Evolutionary conservation across 2,329 filamentous ascomycete species (phyloP), one percentile per base, ranked within the genome.

Genomic region (Talaromyces funiculosus): DNA sequence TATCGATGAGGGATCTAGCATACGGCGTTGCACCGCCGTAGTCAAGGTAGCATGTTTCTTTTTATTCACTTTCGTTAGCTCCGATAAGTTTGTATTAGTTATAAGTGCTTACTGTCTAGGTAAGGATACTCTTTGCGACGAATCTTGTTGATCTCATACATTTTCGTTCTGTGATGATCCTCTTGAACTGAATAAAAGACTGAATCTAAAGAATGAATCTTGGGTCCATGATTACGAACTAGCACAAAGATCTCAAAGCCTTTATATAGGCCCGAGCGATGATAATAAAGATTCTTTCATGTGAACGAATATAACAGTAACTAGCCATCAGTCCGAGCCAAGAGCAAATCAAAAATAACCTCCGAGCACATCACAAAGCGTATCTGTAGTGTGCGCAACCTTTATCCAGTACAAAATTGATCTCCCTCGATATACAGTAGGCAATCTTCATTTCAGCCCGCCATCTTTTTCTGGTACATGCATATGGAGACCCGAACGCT

Each of bases 1-100:
- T 80, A 65, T 93, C 88, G 73, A 97, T 86, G 31, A 94, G 77
- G 33, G 90, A 92, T 73, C 88, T 93, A 37, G 91, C 81, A 71
- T 89, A 90, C 0, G 89, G 80, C 0, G 92, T 93, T n/a, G 90
- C 90, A 18, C 92, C 93, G 0, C 91, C 92, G 87, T 97, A 92
- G 68, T 97, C 93, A 60, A 97, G 86, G 73, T 97, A 97, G 53
- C 49, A 59, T 49, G 60, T 62, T 56, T 59, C 60, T 54, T 26
- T 54, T 20, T 54, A 26, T 54, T 29, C 2, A 31, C 10, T 18
- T 20, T 16, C 14, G 12, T 45, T 45, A 54, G 37, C 20, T 43
- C 14, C 16, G n/a, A 33, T 9, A 29, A 35, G n/a, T 22, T 22
- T 26, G 33, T 6, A 9, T 29, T 22, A 9, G 24, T 31, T 20